These are phyloP conservation scores for Acacia acuminata DNA, from an alignment of 306 rosid species.

Conservation along the genomic window DNA sequence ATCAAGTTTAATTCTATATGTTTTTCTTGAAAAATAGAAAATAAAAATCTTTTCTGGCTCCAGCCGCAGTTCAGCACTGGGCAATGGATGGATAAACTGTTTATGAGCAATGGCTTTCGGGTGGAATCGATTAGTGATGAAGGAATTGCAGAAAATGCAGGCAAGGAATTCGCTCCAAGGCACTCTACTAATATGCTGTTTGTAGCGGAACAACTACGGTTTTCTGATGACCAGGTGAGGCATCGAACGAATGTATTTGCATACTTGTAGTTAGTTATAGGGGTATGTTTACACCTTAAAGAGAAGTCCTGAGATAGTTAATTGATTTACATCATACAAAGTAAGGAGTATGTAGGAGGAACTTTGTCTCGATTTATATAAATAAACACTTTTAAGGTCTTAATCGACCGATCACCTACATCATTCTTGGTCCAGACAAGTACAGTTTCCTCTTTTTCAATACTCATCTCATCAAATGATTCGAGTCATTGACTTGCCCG, in stretches of 20 bases:
- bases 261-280: neutral
- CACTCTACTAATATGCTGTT: constrained; percentile 49
- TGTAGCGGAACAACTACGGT: constrained; percentile 67
- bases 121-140: constrained; percentile 55
- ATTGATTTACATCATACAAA: neutral
- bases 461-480: neutral
- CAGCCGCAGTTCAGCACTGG: constrained; percentile 45
- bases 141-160: constrained; percentile 51
- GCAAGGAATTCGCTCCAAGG: constrained; percentile 46
- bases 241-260: neutral
- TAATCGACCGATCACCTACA: neutral
- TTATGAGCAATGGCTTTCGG: constrained; percentile 75
- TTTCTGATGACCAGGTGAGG: constrained; percentile 74
- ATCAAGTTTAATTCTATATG: neutral
- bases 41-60: constrained; percentile 19
- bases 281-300: neutral
- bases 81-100: constrained; percentile 64
- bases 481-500: constrained; percentile 16
- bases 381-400: too few relatives aligned
- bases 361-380: too few relatives aligned
- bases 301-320: neutral
- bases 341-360: too few relatives aligned
- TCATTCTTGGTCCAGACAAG: neutral
- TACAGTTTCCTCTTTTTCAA: neutral
- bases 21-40: constrained; percentile 4